Percentiles rank a stretch among this genome's conserved stretches.
Conservation (phyloP, 139 green algal genomes). For the Medakamo hakoo region DNA sequence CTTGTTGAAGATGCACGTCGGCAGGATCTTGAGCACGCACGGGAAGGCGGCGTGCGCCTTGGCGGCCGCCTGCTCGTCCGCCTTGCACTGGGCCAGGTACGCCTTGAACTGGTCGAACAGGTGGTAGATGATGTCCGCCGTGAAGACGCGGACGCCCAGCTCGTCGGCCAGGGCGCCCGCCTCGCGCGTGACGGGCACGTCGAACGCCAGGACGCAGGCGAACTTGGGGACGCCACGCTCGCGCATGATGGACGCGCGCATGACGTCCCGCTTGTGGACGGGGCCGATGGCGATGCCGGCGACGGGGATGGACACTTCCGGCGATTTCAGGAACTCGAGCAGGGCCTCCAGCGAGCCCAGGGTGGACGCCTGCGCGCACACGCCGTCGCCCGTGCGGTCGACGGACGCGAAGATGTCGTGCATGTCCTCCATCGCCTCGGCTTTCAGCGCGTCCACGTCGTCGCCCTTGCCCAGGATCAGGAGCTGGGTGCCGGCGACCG, state of each 20-base stretch:
- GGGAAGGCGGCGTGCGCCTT: slow-evolving; percentile 81
- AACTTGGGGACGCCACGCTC: slow-evolving; percentile 76
- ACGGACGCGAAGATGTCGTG: slow-evolving; percentile 60
- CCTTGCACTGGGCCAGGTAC: slow-evolving; percentile 51
- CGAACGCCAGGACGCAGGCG: slow-evolving; percentile 90
- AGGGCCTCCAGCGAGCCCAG: slow-evolving; percentile 96
- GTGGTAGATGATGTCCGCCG: slow-evolving; percentile 99
- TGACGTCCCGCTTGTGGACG: slow-evolving; percentile 91
- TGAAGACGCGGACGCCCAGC: slow-evolving; percentile 82
- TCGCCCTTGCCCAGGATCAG: slow-evolving; percentile 61
- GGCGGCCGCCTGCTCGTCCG: slow-evolving; percentile 67
- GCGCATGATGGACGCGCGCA: slow-evolving; percentile 92
- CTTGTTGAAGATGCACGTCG: slow-evolving; percentile 92
- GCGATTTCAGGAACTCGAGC: slow-evolving; percentile 78
- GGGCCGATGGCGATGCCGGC: slow-evolving; percentile 91
- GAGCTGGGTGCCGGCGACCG: slow-evolving; percentile 79
- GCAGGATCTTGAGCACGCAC: slow-evolving; percentile 73
- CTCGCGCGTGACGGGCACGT: slow-evolving; percentile 74
- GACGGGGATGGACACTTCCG: slow-evolving; percentile 67
- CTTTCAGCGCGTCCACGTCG: slow-evolving; percentile 85
- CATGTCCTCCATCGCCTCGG: slow-evolving; percentile 90
- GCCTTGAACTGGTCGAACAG: slow-evolving; percentile 95
- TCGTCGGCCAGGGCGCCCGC: slow-evolving; percentile 65
- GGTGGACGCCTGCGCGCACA: slow-evolving; percentile 54
- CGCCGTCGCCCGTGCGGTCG: slow-evolving; percentile 21